phyloP scores from a whole-genome alignment of 148 eudicot species.

The Silene latifolia region DNA sequence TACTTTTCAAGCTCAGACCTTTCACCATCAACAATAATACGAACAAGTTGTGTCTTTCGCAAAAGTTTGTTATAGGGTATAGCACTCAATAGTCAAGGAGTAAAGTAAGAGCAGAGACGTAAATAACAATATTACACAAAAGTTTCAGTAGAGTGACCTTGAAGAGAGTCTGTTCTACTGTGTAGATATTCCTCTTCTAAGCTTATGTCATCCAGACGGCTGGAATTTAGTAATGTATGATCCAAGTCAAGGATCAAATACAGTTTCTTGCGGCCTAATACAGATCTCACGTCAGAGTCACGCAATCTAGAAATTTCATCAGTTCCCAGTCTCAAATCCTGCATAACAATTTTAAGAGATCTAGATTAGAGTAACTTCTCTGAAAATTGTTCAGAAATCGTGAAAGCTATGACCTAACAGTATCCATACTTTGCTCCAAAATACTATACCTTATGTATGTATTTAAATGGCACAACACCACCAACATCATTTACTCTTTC shows the following conservation, averaged over 20 bases:
- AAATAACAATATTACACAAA: not conserved
- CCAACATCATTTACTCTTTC: conserved; percentile 43
- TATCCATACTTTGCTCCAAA: conserved; percentile 2
- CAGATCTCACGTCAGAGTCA: conserved; percentile 52
- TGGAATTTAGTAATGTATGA: conserved; percentile 88
- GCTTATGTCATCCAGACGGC: conserved; percentile 51
- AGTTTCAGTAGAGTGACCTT: conserved; percentile 41
- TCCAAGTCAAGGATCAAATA: conserved; percentile 86
- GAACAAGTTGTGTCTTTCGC: not conserved
- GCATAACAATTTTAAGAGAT: conserved; percentile 19
- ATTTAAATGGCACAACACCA: conserved; percentile 65
- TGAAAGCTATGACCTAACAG: not conserved
- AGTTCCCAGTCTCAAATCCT: conserved; percentile 63
- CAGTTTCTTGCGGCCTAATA: conserved; percentile 64
- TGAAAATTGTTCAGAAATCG: not conserved
- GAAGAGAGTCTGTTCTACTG: conserved; percentile 45
- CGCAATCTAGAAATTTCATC: conserved; percentile 72
- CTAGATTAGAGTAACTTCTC: not conserved
- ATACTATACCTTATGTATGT: conserved; percentile 66
- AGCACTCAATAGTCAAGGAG: not conserved
- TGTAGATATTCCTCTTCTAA: conserved; percentile 64
- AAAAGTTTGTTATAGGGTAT: not conserved
- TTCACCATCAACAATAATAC: not conserved
- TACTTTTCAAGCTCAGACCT: not conserved
- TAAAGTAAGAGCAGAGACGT: not conserved